Evolutionary conservation across 371 early-diverging fungal genomes (phyloP), one percentile per base, ranked within the genome.

Genomic region (Dichotomocladium elegans): DNA sequence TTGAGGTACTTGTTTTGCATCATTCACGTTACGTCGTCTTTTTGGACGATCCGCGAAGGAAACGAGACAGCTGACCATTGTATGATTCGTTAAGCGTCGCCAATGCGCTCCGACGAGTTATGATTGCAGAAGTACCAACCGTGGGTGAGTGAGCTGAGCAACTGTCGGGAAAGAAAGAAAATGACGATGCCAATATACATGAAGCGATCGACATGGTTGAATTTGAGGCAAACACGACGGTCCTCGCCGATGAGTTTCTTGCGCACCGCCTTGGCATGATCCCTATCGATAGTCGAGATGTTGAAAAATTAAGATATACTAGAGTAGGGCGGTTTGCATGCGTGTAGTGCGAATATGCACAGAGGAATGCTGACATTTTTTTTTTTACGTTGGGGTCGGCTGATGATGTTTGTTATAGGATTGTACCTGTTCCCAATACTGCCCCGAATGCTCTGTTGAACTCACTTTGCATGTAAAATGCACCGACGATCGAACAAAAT

Each of bases 261-360:
- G 95, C 99, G 6, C 99, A 99, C 74, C 85, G 99, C 41, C 81
- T 99, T 48, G 99, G 99, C 33, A 83, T 99, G 72, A 92, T 99
- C 24, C 99, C 99, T 3, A 79, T 99, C 47, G 81, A 83, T 24
- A 89, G 87, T 57, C 77, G 84, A 41, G 83, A 79, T 55, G 91
- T 86, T 3, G 86, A 87, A 26, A 70, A 84, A 64, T 81, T 95
- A 58, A 90, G 86, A 69, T 92, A 94, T 68, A 88, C 94, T 22
- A 77, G 91, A 59, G 87, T 87, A 77, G 47, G 77, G 11, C 31
- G 25, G 8, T 15, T 22, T 50, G 24, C 6, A 44, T 41, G 8
- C 10, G 11, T 15, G 44, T 12, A 12, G 5, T 29, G 15, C 4
- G 6, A n/a, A 24, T 49, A 9, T 27, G 17, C 21, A 24, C 14